Conservation (phyloP, 495 filamentous ascomycete species). For the Talaromyces trachyspermus region DNA sequence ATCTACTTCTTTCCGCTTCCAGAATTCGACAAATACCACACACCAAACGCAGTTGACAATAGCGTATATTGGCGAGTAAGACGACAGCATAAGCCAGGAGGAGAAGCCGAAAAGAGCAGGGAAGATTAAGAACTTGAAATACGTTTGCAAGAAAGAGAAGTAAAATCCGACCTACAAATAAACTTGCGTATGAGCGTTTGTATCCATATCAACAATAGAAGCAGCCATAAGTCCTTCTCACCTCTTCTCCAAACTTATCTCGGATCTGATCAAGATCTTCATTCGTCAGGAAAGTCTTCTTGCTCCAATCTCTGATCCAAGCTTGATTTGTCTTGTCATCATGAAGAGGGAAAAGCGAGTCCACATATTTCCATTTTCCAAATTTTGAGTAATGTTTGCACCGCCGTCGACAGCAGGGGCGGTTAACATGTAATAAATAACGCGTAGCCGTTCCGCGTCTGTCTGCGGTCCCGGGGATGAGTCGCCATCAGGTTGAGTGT, state of each 20-base stretch:
- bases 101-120: constrained; percentile 77
- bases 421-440: constrained; percentile 82
- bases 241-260: constrained; percentile 86
- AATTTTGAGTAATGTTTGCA: constrained; percentile 76
- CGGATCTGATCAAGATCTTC: constrained; percentile 78
- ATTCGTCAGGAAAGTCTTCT: constrained; percentile 67
- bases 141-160: constrained; percentile 91
- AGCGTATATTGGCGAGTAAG: constrained; percentile 79
- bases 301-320: constrained; percentile 87
- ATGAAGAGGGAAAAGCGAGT: constrained; percentile 81
- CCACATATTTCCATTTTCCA: constrained; percentile 79
- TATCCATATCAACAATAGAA: too few relatives aligned
- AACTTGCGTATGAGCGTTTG: too few relatives aligned
- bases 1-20: constrained; percentile 92
- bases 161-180: constrained; percentile 81
- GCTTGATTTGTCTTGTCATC: constrained; percentile 78
- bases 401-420: constrained; percentile 74
- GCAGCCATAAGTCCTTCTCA: constrained; percentile 18
- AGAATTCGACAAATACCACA: constrained; percentile 88
- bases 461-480: constrained; percentile 67
- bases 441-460: constrained; percentile 80
- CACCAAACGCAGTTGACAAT: constrained; percentile 79
- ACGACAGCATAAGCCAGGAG: constrained; percentile 74
- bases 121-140: constrained; percentile 78
- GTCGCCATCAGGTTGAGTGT: constrained; percentile 58